Percentiles rank a stretch among this genome's conserved stretches.
phyloP scores from a whole-genome alignment of 2,329 filamentous ascomycete species.

The Cytospora piceae region DNA sequence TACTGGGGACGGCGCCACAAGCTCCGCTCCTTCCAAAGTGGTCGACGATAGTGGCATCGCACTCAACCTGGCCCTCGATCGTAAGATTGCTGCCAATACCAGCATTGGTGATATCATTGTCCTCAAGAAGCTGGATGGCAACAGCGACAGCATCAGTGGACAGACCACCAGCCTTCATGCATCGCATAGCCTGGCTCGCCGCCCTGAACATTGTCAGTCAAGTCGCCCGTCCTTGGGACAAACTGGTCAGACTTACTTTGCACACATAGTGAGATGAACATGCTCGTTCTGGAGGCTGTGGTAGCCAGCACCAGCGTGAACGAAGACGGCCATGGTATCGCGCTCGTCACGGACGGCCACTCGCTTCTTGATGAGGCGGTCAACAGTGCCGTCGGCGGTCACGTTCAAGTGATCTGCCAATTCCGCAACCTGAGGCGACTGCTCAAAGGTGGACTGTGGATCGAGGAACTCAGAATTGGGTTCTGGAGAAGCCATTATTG shows the following conservation, averaged over 20 bases:
- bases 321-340: conserved; percentile 70
- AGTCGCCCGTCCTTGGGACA: background rate
- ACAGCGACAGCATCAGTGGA: conserved; percentile 89
- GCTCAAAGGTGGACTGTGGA: background rate
- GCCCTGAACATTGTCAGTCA: conserved; percentile 59
- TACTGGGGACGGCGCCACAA: conserved; percentile 88
- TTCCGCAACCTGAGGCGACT: background rate
- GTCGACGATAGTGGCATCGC: conserved; percentile 92
- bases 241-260: conserved; percentile 66
- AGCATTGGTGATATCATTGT: conserved; percentile 94
- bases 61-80: conserved; percentile 89
- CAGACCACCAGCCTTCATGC: conserved; percentile 76
- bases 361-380: conserved; percentile 16
- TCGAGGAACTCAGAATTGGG: background rate
- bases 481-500: background rate
- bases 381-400: conserved; percentile 15
- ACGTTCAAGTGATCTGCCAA: background rate
- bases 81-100: conserved; percentile 95
- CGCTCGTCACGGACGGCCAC: conserved; percentile 2
- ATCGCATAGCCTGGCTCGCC: conserved; percentile 78
- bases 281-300: conserved; percentile 87
- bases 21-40: conserved; percentile 90
- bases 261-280: conserved; percentile 83
- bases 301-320: conserved; percentile 94
- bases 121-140: conserved; percentile 84